Conservation (phyloP, 192 early-diverging fungal species). For the Anaeromyces robustus region DNA sequence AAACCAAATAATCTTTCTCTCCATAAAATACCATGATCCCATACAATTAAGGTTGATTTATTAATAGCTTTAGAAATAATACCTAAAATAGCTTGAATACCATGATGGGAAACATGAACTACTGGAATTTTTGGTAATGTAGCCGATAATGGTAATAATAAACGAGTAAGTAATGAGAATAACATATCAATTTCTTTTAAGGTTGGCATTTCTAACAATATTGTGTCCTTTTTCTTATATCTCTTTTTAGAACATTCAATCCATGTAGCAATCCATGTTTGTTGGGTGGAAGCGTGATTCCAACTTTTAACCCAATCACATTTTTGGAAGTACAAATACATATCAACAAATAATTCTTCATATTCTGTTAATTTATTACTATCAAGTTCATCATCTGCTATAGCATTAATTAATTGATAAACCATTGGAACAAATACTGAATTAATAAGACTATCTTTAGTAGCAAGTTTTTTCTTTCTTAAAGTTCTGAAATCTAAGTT, state of each 20-base stretch:
- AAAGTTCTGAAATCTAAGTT: constrained; percentile 11
- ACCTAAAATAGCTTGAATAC: constrained; percentile 25
- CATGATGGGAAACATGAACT: constrained; percentile 24
- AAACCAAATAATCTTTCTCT: constrained; percentile 21
- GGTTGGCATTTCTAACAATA: constrained; percentile 12
- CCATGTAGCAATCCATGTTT: constrained; percentile 17
- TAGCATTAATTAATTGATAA: constrained; percentile 14
- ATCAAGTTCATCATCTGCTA: constrained; percentile 8
- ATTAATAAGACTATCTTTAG: constrained; percentile 12
- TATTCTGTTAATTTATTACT: constrained; percentile 10
- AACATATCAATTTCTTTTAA: constrained; percentile 20
- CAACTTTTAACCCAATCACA: constrained; percentile 19
- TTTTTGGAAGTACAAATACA: constrained; percentile 17
- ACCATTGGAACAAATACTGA: constrained; percentile 19
- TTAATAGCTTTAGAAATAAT: constrained; percentile 20
- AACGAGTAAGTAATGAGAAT: constrained; percentile 13
- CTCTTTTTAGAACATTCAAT: constrained; percentile 3
- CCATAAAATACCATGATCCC: constrained; percentile 30
- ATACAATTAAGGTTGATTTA: constrained; percentile 15
- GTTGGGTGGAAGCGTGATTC: constrained; percentile 17
- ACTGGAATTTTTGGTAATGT: constrained; percentile 17
- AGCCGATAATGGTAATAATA: constrained; percentile 15
- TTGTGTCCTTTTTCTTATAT: constrained; percentile 1
- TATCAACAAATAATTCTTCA: constrained; percentile 18
- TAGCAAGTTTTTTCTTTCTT: constrained; percentile 3